phyloP scores from a whole-genome alignment of 2,329 filamentous ascomycete genomes.

The Phialophora tarda region DNA sequence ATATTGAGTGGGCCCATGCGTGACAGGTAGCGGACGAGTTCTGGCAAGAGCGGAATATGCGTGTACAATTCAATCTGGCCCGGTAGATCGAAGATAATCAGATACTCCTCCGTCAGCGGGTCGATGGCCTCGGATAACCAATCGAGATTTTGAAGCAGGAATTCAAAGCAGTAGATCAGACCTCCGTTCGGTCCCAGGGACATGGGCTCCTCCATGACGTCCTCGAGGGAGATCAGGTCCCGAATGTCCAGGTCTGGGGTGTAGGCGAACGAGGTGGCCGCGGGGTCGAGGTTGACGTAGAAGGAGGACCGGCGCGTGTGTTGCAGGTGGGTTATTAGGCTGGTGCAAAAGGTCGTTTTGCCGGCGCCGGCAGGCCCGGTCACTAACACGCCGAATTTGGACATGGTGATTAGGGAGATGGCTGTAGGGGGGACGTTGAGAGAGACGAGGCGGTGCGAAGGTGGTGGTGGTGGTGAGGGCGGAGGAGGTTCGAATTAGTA shows the following conservation, averaged over 20 bases:
- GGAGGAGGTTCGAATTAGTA: neutral
- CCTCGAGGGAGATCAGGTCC: conserved; percentile 88
- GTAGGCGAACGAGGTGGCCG: conserved; percentile 90
- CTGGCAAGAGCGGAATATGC: conserved; percentile 89
- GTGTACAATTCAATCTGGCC: conserved; percentile 99
- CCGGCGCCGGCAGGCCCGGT: conserved; percentile 96
- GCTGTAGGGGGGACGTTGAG: neutral
- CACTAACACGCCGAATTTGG: conserved; percentile 91
- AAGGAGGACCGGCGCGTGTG: conserved; percentile 91
- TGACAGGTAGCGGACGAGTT: conserved; percentile 79
- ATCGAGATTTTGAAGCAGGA: conserved; percentile 90
- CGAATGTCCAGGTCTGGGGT: conserved; percentile 93
- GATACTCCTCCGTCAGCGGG: conserved; percentile 86
- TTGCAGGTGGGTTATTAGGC: conserved; percentile 89
- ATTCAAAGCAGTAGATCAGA: conserved; percentile 95
- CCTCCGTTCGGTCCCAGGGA: conserved; percentile 89
- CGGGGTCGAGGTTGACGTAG: conserved; percentile 98
- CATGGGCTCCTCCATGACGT: conserved; percentile 93
- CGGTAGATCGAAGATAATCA: conserved; percentile 98
- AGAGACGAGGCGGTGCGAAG: neutral
- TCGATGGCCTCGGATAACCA: conserved; percentile 87
- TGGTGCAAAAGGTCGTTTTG: conserved; percentile 95
- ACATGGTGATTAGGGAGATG: conserved; percentile 61
- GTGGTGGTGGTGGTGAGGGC: neutral
- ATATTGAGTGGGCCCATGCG: conserved; percentile 82